phyloP scores from a whole-genome alignment of 1,284 basidiomycete species.

The Puccinia hordei region DNA sequence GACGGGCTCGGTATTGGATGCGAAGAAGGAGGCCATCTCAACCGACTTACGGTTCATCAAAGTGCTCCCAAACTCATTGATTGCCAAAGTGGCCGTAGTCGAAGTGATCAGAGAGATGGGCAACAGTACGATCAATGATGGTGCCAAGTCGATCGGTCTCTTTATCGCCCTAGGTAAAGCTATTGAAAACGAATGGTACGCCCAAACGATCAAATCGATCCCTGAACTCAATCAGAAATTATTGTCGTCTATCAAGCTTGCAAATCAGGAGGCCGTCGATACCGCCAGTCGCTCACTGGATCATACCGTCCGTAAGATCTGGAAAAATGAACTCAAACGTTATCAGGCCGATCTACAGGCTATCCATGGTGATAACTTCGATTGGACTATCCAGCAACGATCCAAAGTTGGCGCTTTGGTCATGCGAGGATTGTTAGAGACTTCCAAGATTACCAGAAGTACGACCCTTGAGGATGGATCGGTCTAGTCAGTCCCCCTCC shows the following conservation, averaged over 20 bases:
- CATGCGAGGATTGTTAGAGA: conserved; percentile 43
- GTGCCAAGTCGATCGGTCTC: conserved; percentile 46
- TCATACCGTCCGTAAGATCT: conserved; percentile 32
- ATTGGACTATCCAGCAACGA: conserved; percentile 45
- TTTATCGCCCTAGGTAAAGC: conserved; percentile 49
- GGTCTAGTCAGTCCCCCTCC: conserved; percentile 26
- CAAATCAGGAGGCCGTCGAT: neutral
- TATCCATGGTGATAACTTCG: conserved; percentile 42
- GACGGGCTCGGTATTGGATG: conserved; percentile 2
- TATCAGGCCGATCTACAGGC: conserved; percentile 22
- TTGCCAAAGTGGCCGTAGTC: conserved; percentile 44
- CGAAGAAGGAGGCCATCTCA: conserved; percentile 21
- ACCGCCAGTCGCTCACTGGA: conserved; percentile 14
- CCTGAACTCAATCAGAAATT: conserved; percentile 43
- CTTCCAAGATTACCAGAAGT: conserved; percentile 39
- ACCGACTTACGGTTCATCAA: conserved; percentile 25
- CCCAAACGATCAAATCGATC: conserved; percentile 39
- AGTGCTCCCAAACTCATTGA: conserved; percentile 26
- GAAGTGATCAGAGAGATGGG: conserved; percentile 48
- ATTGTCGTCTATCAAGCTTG: conserved; percentile 32
- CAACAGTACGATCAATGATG: conserved; percentile 49
- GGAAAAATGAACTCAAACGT: conserved; percentile 32
- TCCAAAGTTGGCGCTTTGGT: conserved; percentile 47
- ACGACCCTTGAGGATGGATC: conserved; percentile 43
- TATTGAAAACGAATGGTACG: conserved; percentile 49